These are phyloP conservation scores for Dothidotthia symphoricarpi DNA, from an alignment of 2,329 filamentous ascomycete genomes.

Conservation along the genomic window DNA sequence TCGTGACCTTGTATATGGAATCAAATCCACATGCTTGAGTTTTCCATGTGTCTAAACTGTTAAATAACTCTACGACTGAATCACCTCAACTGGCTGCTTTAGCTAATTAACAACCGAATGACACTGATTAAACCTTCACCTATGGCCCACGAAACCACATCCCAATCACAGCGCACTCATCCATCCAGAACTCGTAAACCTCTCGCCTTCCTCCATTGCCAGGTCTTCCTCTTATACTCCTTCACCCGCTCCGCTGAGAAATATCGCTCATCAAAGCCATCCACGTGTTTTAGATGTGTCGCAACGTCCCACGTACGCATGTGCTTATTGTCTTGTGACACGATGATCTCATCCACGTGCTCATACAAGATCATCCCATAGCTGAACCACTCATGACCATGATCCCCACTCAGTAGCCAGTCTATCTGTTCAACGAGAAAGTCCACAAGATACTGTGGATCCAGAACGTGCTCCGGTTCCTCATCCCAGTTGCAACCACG, in stretches of 20 bases:
- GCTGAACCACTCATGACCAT: neutral
- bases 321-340: slow-evolving; percentile 6
- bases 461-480: too few relatives aligned
- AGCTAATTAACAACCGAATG: too few relatives aligned
- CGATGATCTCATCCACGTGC: slow-evolving; percentile 9
- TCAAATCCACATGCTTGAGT: too few relatives aligned
- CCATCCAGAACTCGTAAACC: too few relatives aligned
- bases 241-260: neutral
- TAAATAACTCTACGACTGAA: too few relatives aligned
- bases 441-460: slow-evolving; percentile 5
- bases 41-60: too few relatives aligned
- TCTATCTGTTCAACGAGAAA: slow-evolving; percentile 5
- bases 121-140: too few relatives aligned
- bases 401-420: slow-evolving; percentile 4
- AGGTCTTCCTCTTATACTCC: neutral
- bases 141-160: too few relatives aligned
- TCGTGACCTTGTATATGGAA: too few relatives aligned
- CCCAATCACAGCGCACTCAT: too few relatives aligned
- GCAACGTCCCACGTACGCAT: slow-evolving; percentile 7
- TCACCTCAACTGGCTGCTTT: too few relatives aligned
- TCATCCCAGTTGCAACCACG: neutral
- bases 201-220: neutral
- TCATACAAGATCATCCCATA: slow-evolving; percentile 12
- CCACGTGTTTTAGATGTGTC: neutral
- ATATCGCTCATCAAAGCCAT: neutral